phyloP scores from a whole-genome alignment of 108 stramenopile genomes.

The Cyclotella atomus region DNA sequence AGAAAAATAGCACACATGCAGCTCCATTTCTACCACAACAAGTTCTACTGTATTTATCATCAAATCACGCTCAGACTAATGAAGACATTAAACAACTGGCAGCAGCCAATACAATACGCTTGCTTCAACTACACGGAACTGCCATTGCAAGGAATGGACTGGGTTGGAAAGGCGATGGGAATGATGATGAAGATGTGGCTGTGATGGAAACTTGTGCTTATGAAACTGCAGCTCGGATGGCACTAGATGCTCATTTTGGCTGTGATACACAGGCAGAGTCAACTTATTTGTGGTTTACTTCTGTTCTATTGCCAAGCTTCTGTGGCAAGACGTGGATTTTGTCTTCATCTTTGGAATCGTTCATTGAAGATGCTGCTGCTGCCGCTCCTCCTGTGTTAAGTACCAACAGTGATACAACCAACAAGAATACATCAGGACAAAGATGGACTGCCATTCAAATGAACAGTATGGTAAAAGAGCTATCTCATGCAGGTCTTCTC shows the following conservation, averaged over 20 bases:
- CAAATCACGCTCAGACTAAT: slow-evolving; percentile 1
- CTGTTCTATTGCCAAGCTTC: slow-evolving; percentile 27
- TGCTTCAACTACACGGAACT: slow-evolving; percentile 50
- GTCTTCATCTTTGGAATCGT: slow-evolving; percentile 20
- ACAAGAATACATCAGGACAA: background rate
- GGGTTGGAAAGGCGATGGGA: slow-evolving; percentile 28
- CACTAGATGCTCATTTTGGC: slow-evolving; percentile 12
- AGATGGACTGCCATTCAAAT: slow-evolving; percentile 12
- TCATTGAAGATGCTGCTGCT: background rate
- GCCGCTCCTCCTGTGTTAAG: too few relatives aligned
- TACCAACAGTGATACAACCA: slow-evolving; percentile 4
- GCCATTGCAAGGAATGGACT: slow-evolving; percentile 4
- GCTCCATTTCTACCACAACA: slow-evolving; percentile 37
- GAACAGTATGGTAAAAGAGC: slow-evolving; percentile 25
- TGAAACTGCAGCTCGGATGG: slow-evolving; percentile 39
- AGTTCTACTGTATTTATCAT: slow-evolving; percentile 22
- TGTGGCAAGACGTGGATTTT: slow-evolving; percentile 40
- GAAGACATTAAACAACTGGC: slow-evolving; percentile 26
- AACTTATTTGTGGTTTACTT: slow-evolving; percentile 26
- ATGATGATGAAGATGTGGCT: slow-evolving; percentile 50
- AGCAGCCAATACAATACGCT: slow-evolving; percentile 13
- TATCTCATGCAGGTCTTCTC: slow-evolving; percentile 40
- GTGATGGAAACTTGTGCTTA: slow-evolving; percentile 46
- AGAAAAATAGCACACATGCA: slow-evolving; percentile 6
- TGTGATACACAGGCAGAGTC: background rate